phyloP scores from a whole-genome alignment of 2,329 filamentous ascomycete genomes.

The Alternaria tenuissima region DNA sequence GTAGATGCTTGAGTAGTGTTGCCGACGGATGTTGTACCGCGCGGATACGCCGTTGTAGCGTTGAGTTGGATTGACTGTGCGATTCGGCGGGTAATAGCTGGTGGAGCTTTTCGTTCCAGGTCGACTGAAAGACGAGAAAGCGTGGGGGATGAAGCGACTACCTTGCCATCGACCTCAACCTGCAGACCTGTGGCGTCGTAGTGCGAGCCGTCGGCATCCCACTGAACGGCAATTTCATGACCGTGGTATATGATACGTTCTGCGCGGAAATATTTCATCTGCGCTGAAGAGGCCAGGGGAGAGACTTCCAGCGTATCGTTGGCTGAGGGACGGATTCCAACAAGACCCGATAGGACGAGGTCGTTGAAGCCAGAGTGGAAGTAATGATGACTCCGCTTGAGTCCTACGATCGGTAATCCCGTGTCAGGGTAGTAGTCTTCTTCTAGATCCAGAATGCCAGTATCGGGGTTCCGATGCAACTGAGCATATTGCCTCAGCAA shows the following conservation, averaged over 20 bases:
- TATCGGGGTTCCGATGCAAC: slow-evolving; percentile 50
- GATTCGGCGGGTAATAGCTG: slow-evolving; percentile 41
- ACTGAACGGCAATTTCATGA: slow-evolving; percentile 53
- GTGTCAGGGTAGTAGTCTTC: slow-evolving; percentile 57
- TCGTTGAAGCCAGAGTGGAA: slow-evolving; percentile 58
- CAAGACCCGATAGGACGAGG: slow-evolving; percentile 52
- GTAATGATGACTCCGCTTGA: slow-evolving; percentile 55
- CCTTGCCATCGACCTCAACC: slow-evolving; percentile 47
- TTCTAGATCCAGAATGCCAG: slow-evolving; percentile 49
- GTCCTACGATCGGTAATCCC: slow-evolving; percentile 53
- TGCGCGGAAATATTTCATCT: slow-evolving; percentile 53
- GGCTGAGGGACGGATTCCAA: slow-evolving; percentile 53
- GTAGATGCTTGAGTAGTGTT: slow-evolving; percentile 34
- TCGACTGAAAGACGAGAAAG: slow-evolving; percentile 37
- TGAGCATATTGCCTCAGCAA: slow-evolving; percentile 52
- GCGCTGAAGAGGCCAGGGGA: slow-evolving; percentile 44
- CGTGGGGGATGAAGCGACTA: slow-evolving; percentile 40
- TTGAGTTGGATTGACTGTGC: slow-evolving; percentile 51
- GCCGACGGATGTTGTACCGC: slow-evolving; percentile 42
- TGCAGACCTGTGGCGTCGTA: slow-evolving; percentile 45
- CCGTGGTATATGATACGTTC: slow-evolving; percentile 56
- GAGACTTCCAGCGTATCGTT: slow-evolving; percentile 54
- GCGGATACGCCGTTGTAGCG: slow-evolving; percentile 38
- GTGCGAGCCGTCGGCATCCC: slow-evolving; percentile 49
- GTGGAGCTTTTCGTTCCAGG: slow-evolving; percentile 29